Conservation (phyloP, 148 eudicot species). For the Rhododendron henanense region DNA sequence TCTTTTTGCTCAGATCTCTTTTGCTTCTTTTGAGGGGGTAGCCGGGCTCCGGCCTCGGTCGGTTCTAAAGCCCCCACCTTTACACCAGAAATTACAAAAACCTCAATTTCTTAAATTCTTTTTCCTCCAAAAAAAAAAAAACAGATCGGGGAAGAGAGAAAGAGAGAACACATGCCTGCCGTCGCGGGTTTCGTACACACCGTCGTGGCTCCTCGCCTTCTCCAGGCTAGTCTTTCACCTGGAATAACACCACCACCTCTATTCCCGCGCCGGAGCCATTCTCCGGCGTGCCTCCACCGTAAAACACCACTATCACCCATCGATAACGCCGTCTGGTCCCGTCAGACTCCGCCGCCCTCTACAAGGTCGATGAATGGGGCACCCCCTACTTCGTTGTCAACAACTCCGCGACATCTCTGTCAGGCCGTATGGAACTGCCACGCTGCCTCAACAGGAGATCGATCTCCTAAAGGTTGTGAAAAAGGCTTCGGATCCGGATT, state of each 20-base stretch:
- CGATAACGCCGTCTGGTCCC: slow-evolving; percentile 43
- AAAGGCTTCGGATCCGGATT: slow-evolving; percentile 61
- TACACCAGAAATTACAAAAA: slow-evolving; percentile 16
- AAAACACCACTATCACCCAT: slow-evolving; percentile 17
- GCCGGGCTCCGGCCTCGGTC: slow-evolving; percentile 99
- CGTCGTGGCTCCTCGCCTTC: slow-evolving; percentile 32
- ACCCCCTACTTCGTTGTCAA: slow-evolving; percentile 71
- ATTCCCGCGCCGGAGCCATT: slow-evolving; percentile 55
- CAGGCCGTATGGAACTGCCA: slow-evolving; percentile 47
- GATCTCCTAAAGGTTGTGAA: slow-evolving; percentile 77
- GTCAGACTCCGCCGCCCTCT: slow-evolving; percentile 41
- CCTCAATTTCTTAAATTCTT: slow-evolving; percentile 27
- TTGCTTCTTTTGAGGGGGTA: slow-evolving; percentile 96
- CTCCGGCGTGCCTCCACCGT: slow-evolving; percentile 34
- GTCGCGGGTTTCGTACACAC: slow-evolving; percentile 48
- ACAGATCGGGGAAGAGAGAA: slow-evolving; percentile 50
- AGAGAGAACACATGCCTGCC: slow-evolving; percentile 44
- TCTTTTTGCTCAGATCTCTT: slow-evolving; percentile 28
- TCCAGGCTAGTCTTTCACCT: slow-evolving; percentile 25
- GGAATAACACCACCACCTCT: slow-evolving; percentile 24
- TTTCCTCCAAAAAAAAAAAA: background rate
- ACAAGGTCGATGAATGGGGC: slow-evolving; percentile 52
- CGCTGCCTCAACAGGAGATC: slow-evolving; percentile 77
- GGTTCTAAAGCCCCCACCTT: slow-evolving; percentile 82
- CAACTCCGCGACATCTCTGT: slow-evolving; percentile 49